A percentile compares a stretch with the other conserved stretches of the same genome.
Evolutionary conservation across 768 basidiomycete genomes (phyloP).

Genomic region (Filobasidium floriforme): DNA sequence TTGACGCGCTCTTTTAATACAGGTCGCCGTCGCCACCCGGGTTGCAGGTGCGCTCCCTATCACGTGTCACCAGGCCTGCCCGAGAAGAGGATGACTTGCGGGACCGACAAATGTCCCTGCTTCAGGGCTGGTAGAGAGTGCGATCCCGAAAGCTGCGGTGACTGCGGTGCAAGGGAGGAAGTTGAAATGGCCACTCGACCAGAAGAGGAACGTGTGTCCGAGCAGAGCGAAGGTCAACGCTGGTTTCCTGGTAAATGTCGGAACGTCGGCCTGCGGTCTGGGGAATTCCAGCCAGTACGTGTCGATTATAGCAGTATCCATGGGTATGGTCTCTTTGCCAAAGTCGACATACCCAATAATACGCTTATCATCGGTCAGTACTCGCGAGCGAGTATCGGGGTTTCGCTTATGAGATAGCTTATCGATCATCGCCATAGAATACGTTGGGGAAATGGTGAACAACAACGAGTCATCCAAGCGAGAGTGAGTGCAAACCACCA

Average conservation of each 20-base stretch:
- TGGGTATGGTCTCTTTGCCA: not conserved
- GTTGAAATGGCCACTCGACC: not conserved
- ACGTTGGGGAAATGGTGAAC: not conserved
- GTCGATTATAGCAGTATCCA: not conserved
- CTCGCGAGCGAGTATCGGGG: not conserved
- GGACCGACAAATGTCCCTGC: constrained; percentile 1
- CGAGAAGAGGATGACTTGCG: not conserved
- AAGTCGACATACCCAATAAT: not conserved
- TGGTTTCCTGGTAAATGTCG: not conserved
- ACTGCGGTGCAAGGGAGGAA: not conserved
- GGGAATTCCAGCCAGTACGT: constrained; percentile 1
- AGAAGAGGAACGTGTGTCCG: not conserved
- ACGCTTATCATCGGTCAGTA: not conserved
- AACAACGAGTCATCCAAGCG: not conserved
- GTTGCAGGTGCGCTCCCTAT: not conserved
- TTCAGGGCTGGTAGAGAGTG: not conserved
- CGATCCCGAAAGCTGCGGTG: not conserved
- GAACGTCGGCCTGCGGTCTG: not conserved
- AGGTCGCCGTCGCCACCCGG: not conserved
- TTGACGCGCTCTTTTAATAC: not conserved
- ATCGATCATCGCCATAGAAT: not conserved
- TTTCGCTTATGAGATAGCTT: too few relatives aligned
- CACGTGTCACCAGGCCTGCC: not conserved
- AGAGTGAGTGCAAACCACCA: not conserved
- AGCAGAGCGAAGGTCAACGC: not conserved